These are phyloP conservation scores for Aspergillus spinulosporus DNA, from an alignment of 2,329 filamentous ascomycete species.

Conservation along the genomic window DNA sequence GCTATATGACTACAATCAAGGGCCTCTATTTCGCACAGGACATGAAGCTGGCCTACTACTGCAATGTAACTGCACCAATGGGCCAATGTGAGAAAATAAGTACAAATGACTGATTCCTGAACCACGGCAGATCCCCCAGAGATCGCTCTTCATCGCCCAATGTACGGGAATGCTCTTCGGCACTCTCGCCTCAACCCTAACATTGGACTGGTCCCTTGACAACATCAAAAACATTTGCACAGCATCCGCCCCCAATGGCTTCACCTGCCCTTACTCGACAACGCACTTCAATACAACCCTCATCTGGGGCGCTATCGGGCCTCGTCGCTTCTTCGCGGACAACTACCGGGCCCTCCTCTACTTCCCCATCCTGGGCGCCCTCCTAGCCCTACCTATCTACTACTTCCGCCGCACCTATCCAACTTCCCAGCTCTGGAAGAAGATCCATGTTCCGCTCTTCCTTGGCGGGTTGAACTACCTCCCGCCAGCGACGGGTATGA, in stretches of 20 bases:
- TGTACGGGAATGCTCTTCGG: conserved; percentile 50
- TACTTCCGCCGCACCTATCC: conserved; percentile 33
- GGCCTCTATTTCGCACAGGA: conserved; percentile 30
- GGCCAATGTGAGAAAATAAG: too few relatives aligned
- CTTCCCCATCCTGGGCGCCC: conserved; percentile 67
- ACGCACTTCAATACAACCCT: conserved; percentile 67
- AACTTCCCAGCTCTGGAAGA: background rate
- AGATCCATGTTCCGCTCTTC: conserved; percentile 19
- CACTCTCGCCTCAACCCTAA: conserved; percentile 45
- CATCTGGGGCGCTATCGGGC: conserved; percentile 70
- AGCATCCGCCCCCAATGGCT: conserved; percentile 57
- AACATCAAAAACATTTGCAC: conserved; percentile 50
- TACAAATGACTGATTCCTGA: too few relatives aligned
- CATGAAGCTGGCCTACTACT: conserved; percentile 32
- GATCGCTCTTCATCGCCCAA: conserved; percentile 51
- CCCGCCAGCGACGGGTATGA: conserved; percentile 67
- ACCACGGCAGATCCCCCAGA: conserved; percentile 41
- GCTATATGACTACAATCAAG: conserved; percentile 31
- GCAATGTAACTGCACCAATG: conserved; percentile 31
- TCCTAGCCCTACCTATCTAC: conserved; percentile 60
- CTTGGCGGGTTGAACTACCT: conserved; percentile 35
- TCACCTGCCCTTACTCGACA: conserved; percentile 55
- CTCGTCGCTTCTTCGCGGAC: conserved; percentile 63
- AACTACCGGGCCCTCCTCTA: conserved; percentile 63
- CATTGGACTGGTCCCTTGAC: conserved; percentile 48